Base-by-base conservation (phyloP, 495 filamentous ascomycete species). In the Terfezia claveryi region DNA sequence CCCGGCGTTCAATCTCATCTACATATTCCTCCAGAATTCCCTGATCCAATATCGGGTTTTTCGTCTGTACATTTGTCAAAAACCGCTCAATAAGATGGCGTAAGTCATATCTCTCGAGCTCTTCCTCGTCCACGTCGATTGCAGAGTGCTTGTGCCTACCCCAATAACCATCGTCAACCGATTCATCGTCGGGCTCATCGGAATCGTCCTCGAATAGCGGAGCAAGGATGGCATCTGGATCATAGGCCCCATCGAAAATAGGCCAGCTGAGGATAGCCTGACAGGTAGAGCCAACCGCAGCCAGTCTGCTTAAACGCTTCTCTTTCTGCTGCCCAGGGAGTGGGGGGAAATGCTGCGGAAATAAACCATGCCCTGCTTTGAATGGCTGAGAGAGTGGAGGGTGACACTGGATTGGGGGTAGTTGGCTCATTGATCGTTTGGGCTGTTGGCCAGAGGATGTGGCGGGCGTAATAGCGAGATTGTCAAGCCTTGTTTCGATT, bases 11-110 rank as follows among this genome's bases (percentile, higher is more conserved):
- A 11, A 64, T 54, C 8, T 64, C 44, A 20, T 56, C 53, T 12
- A 57, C 66, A 36, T 54, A 59, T 9, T 54, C 23, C 5, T 63
- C 62, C 27, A 68, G 56, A 6, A 55, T 50, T 14, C 51, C 58
- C 12, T 61, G 55, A 37, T 68, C 62, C 8, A 68, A 23, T n/a
- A 68, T 65, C 7, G 66, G 66, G 36, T 68, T 68, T 51, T 68
- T 68, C 17, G 62, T 66, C 38, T 68, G 66, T 16, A 68, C 64
- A 51, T 66, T 64, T 17, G 59, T 50, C 23, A 68, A 59, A 36
- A 68, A 68, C 8, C 59, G 55, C 32, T 67, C 61, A 14, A 67
- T 59, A 37, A 62, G 54, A 52, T 50, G 36, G 7, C 23, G 23
- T 20, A 62, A 56, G 50, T 62, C 60, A 23, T 52, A 46, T 46